Conservation (phyloP, 352 stramenopile genomes). For the Phytopythium aichiense region DNA sequence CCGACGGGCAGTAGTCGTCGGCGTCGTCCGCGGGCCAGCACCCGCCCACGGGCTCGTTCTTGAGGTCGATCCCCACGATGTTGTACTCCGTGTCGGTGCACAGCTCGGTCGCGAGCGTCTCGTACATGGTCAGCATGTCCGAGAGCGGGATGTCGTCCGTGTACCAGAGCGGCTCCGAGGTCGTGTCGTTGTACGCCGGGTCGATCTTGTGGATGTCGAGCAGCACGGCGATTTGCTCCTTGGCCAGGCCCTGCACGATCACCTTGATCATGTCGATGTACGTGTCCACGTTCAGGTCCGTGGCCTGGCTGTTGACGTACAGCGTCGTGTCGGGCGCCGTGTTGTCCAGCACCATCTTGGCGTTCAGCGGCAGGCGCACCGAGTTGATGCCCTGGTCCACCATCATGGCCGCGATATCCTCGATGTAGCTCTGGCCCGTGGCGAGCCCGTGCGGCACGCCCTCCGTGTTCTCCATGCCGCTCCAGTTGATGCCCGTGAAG, state of each 20-base stretch:
- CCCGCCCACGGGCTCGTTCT: slow-evolving; percentile 72
- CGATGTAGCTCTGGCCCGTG: slow-evolving; percentile 58
- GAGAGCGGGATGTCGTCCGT: slow-evolving; percentile 45
- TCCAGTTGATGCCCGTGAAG: slow-evolving; percentile 88
- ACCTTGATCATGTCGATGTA: slow-evolving; percentile 87
- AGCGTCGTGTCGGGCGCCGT: slow-evolving; percentile 50
- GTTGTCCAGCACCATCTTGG: slow-evolving; percentile 80
- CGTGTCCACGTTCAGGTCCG: slow-evolving; percentile 58
- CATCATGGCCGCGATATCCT: slow-evolving; percentile 66
- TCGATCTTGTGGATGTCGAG: slow-evolving; percentile 86
- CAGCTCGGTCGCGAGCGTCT: slow-evolving; percentile 59
- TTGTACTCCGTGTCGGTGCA: slow-evolving; percentile 82
- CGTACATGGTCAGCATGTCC: slow-evolving; percentile 64
- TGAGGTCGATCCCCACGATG: slow-evolving; percentile 80
- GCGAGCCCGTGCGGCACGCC: slow-evolving; percentile 74
- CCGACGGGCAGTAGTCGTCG: slow-evolving; percentile 46
- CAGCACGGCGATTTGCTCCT: slow-evolving; percentile 76
- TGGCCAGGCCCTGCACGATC: slow-evolving; percentile 74
- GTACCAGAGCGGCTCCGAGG: slow-evolving; percentile 76
- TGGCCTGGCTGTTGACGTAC: slow-evolving; percentile 58
- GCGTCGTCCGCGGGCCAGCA: slow-evolving; percentile 64
- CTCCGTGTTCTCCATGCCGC: slow-evolving; percentile 79
- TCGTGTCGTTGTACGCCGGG: slow-evolving; percentile 60
- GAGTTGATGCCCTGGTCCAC: slow-evolving; percentile 68
- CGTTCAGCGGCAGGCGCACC: slow-evolving; percentile 74